Base-by-base conservation (phyloP, 495 filamentous ascomycete species). In the Parathielavia hyrcaniae region DNA sequence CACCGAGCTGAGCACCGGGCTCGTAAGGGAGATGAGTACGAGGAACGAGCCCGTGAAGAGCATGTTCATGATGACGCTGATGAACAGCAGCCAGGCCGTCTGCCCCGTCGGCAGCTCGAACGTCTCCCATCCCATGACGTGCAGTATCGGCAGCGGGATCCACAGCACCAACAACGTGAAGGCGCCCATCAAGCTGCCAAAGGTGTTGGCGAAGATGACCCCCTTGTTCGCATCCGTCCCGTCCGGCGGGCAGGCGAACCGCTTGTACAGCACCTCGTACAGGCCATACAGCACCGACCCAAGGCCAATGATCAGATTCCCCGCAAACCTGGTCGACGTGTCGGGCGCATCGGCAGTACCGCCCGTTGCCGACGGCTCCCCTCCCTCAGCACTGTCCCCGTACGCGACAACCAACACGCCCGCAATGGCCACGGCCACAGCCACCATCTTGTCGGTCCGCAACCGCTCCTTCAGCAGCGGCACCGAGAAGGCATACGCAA, bases 241-340 rank as follows among this genome's bases (percentile, higher is more conserved):
- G 54, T 97, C 91, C 0, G 93, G 93, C 30, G 93, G 93, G 68
- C 93, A 98, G 5, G 91, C 92, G 45, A 84, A 80, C 43, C 83
- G 83, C 75, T 98, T 98, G 72, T 97, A 98, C 45, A 98, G 69
- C 26, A 98, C 93, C 72, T 98, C 93, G 71, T 98, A 98, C 38
- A 98, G 83, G 0, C 93, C 93, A 69, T 98, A 98, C 16, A 98
- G 78, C 20, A 98, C 86, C 58, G 88, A 92, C 6, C 93, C 93
- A n/a, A 90, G 70, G 5, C 91, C 91, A 63, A 98, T 97, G 67
- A 97, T 81, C 47, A 97, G 69, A 67, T 98, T 98, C 1, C 93
- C 93, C 1, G 89, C 61, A 4, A 90, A 71, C 3, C 92, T 76
- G 55, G 82, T 80, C 1, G 17, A 41, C 66, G 71, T n/a, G 55